These are phyloP conservation scores for Roridomyces roridus DNA, from an alignment of 768 basidiomycete species.

Conservation along the genomic window DNA sequence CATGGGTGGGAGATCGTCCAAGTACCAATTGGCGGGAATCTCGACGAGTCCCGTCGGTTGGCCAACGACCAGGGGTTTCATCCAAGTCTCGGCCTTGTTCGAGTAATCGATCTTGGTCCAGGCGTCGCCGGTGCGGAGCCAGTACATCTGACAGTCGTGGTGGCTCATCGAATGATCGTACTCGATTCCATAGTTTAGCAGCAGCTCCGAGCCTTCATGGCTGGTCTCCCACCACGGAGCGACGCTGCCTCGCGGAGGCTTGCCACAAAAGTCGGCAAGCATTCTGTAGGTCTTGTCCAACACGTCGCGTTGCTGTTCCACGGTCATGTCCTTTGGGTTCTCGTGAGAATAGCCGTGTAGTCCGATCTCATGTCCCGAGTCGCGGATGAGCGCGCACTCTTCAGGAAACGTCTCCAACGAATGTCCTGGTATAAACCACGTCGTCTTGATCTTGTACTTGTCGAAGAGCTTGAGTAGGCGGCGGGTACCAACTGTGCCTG, in stretches of 20 bases:
- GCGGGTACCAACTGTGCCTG: constrained; percentile 75
- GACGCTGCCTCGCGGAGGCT: constrained; percentile 61
- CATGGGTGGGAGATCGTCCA: constrained; percentile 80
- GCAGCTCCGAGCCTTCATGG: constrained; percentile 65
- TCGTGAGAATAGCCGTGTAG: constrained; percentile 32
- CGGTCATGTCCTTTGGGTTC: constrained; percentile 65
- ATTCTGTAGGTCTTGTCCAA: constrained; percentile 68
- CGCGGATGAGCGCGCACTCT: constrained; percentile 71
- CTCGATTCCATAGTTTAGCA: constrained; percentile 76
- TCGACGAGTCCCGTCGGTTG: constrained; percentile 63
- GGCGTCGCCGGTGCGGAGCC: constrained; percentile 67
- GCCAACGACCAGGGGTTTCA: constrained; percentile 72
- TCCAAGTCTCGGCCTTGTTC: constrained; percentile 67
- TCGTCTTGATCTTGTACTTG: constrained; percentile 70
- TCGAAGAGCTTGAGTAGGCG: constrained; percentile 74
- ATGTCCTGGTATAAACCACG: constrained; percentile 83
- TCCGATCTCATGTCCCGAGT: constrained; percentile 76
- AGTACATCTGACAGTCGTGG: constrained; percentile 66
- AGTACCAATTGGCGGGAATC: constrained; percentile 79
- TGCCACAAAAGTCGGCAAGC: constrained; percentile 68
- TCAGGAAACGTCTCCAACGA: constrained; percentile 78
- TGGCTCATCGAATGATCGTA: constrained; percentile 55
- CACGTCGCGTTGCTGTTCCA: constrained; percentile 75
- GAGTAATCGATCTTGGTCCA: constrained; percentile 79
- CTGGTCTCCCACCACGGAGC: constrained; percentile 86